Percentiles rank a stretch among this genome's conserved stretches.
These are phyloP conservation scores for Nitzschia inconspicua DNA, from an alignment of 108 stramenopile species.

Conservation along the genomic window DNA sequence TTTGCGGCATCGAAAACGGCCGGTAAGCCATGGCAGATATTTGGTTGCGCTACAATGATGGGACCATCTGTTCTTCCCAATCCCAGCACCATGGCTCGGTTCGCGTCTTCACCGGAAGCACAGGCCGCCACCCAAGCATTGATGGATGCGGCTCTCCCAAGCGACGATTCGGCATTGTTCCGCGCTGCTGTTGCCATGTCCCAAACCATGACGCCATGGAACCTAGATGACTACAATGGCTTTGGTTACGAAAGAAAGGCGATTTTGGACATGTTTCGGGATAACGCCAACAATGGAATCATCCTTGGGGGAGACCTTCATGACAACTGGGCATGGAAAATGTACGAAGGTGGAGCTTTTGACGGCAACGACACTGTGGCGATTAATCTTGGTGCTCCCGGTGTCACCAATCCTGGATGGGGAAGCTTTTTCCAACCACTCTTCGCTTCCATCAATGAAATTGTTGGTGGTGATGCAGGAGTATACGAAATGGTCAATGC, in stretches of 20 bases:
- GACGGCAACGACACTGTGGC: conserved; percentile 16
- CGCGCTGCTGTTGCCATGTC: too few relatives aligned
- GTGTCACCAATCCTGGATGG: conserved; percentile 27
- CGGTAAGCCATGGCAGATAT: conserved; percentile 34
- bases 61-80: conserved; percentile 2
- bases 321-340: conserved; percentile 20
- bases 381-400: conserved; percentile 14
- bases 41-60: conserved; percentile 2
- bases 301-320: conserved; percentile 27
- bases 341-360: conserved; percentile 9
- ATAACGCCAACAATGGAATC: conserved; percentile 20
- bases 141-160: not conserved
- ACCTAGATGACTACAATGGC: conserved; percentile 20
- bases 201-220: not conserved
- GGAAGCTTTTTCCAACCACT: not conserved
- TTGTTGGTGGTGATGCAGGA: conserved; percentile 4
- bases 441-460: not conserved
- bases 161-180: not conserved
- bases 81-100: not conserved
- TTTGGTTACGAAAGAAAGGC: conserved; percentile 15
- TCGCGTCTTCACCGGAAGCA: not conserved
- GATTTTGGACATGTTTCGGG: conserved; percentile 14
- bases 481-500: not conserved
- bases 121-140: not conserved
- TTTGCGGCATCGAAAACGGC: conserved; percentile 22